These are phyloP conservation scores for Pythium biforme DNA, from an alignment of 352 stramenopile genomes.

Conservation along the genomic window DNA sequence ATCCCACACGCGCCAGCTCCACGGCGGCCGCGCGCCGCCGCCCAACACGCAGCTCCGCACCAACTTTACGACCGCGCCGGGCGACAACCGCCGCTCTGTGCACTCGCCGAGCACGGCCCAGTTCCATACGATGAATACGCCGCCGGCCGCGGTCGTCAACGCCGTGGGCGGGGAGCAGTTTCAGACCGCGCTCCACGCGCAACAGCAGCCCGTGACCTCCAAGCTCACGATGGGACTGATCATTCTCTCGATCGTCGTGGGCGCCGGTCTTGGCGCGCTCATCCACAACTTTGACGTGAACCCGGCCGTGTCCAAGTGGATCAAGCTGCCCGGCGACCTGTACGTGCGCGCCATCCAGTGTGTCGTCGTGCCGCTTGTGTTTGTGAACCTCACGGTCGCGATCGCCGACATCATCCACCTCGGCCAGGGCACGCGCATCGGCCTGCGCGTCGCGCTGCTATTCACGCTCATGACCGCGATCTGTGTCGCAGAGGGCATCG, in stretches of 20 bases:
- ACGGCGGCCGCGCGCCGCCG: constrained; percentile 37
- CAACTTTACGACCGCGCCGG: constrained; percentile 55
- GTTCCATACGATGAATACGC: constrained; percentile 61
- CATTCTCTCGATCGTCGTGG: constrained; percentile 44
- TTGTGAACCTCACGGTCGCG: constrained; percentile 72
- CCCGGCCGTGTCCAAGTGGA: constrained; percentile 46
- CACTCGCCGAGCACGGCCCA: constrained; percentile 38
- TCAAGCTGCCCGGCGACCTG: constrained; percentile 69
- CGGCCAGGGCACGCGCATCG: constrained; percentile 42
- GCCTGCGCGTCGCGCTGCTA: constrained; percentile 41
- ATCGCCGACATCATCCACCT: constrained; percentile 66
- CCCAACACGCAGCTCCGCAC: constrained; percentile 57
- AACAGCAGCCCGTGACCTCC: constrained; percentile 29
- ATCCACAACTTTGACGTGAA: constrained; percentile 56
- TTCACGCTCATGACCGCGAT: constrained; percentile 49
- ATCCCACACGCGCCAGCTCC: constrained; percentile 14
- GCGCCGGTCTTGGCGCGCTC: constrained; percentile 39
- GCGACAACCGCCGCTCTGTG: constrained; percentile 13
- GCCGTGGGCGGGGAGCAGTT: constrained; percentile 29
- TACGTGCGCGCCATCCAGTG: constrained; percentile 77
- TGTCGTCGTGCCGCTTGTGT: constrained; percentile 76
- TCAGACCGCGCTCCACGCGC: constrained; percentile 35
- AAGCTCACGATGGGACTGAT: constrained; percentile 55
- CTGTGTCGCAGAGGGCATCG: constrained; percentile 52
- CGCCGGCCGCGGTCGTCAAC: constrained; percentile 23